Conservation (phyloP, 345 rosid species). For the Durio zibethinus region DNA sequence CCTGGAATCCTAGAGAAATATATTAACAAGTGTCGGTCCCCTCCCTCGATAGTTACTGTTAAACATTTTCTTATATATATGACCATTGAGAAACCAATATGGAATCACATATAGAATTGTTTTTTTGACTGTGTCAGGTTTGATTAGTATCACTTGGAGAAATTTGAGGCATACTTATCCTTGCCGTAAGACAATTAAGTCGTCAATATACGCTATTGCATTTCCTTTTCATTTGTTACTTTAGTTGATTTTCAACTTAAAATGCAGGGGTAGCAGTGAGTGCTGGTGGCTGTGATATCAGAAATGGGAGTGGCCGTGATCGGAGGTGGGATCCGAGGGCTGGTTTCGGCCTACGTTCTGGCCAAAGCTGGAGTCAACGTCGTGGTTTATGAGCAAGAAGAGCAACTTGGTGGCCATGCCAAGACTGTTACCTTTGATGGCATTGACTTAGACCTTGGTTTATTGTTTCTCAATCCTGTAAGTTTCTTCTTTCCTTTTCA, state of each 20-base stretch:
- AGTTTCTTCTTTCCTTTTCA: slow-evolving; percentile 6
- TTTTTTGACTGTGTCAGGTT: too few relatives aligned
- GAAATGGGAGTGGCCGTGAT: slow-evolving; percentile 57
- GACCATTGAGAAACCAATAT: too few relatives aligned
- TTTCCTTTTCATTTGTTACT: neutral
- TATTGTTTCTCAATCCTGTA: slow-evolving; percentile 63
- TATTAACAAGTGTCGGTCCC: too few relatives aligned
- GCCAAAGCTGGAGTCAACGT: slow-evolving; percentile 40
- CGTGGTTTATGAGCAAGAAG: slow-evolving; percentile 57
- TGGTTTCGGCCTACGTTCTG: slow-evolving; percentile 52
- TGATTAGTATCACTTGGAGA: too few relatives aligned
- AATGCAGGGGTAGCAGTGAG: neutral
- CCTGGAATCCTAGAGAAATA: too few relatives aligned
- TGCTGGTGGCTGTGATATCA: neutral
- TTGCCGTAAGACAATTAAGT: too few relatives aligned
- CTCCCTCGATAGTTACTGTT: too few relatives aligned
- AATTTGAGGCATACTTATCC: too few relatives aligned
- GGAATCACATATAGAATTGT: too few relatives aligned
- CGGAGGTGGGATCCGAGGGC: slow-evolving; percentile 63
- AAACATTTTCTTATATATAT: too few relatives aligned
- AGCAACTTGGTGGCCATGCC: slow-evolving; percentile 60
- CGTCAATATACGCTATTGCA: too few relatives aligned
- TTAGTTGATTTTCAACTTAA: neutral
- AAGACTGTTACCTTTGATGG: slow-evolving; percentile 47
- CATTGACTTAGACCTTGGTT: slow-evolving; percentile 61